These are phyloP conservation scores for Perkinsus marinus DNA, from an alignment of 169 alveolate species.

Conservation along the genomic window DNA sequence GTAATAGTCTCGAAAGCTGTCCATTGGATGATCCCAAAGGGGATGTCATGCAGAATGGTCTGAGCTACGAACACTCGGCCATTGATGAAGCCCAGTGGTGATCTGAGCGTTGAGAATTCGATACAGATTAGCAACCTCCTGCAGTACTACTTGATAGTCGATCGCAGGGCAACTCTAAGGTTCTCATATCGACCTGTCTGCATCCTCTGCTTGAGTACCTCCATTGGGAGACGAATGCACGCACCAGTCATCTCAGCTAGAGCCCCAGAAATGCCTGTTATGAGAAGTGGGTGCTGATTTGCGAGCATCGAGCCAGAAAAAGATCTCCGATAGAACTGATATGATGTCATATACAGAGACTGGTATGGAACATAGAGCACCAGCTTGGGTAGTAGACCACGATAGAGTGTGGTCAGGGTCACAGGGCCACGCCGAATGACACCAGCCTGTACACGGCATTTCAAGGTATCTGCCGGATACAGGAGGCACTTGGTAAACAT, in stretches of 20 bases:
- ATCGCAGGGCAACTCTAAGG: neutral
- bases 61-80: neutral
- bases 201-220: neutral
- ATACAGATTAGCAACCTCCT: neutral
- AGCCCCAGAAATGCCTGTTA: neutral
- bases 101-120: neutral
- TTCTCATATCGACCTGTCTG: neutral
- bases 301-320: neutral
- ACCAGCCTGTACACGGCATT: neutral
- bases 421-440: neutral
- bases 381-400: neutral
- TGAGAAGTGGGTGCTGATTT: neutral
- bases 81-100: neutral
- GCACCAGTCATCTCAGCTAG: neutral
- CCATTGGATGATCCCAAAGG: neutral
- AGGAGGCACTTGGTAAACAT: neutral
- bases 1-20: neutral
- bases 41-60: neutral
- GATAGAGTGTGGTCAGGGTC: neutral
- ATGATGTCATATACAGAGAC: neutral
- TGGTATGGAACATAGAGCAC: neutral
- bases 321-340: neutral
- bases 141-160: neutral
- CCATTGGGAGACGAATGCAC: neutral
- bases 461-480: neutral